Evolutionary conservation across 768 basidiomycete species (phyloP), one percentile per base, ranked within the genome.

Genomic region (Mycena haematopus): DNA sequence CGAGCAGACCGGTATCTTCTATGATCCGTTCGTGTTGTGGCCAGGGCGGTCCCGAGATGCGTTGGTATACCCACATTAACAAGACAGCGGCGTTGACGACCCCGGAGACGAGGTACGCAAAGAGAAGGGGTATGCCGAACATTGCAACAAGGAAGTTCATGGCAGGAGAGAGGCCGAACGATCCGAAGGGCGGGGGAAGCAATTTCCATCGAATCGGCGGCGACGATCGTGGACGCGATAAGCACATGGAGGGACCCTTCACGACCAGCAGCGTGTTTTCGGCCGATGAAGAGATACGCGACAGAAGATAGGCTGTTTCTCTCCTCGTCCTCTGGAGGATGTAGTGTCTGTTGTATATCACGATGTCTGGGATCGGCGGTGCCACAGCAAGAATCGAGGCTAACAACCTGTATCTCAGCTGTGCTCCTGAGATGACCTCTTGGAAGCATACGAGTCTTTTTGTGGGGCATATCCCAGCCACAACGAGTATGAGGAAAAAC

Each of bases 51-150:
- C 56, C 50, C 36, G 27, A 9, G 9, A 63, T 6, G 2, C 50
- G 44, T 3, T 42, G 44, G 38, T 63, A 67, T 3, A 24, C 15
- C 65, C 62, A 67, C 15, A 40, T 27, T 7, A 54, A 2, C 8
- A 60, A 14, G 10, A 63, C 58, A 6, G 40, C 62, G 13, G 15
- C 29, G 40, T 63, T 67, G 36, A 63, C 27, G 21, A 63, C 8
- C 15, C 24, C 65, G 21, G 62, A 63, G 14, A 63, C 65, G 4
- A 67, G 62, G 62, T 63, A 67, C 5, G 62, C 65, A 31, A 67
- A 67, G 5, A 63, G 29, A 25, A 67, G 58, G 1, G 65, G 65
- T n/a, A 67, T 52, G 0, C 65, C 65, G 45, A 67, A 63, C 5
- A 67, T 11, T 24, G 63, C 8, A 14, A 63, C 42, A 29, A 67